A percentile compares a stretch with the other conserved stretches of the same genome.
phyloP scores from a whole-genome alignment of 2,329 filamentous ascomycete species.

The Raffaelea ambrosiae region DNA sequence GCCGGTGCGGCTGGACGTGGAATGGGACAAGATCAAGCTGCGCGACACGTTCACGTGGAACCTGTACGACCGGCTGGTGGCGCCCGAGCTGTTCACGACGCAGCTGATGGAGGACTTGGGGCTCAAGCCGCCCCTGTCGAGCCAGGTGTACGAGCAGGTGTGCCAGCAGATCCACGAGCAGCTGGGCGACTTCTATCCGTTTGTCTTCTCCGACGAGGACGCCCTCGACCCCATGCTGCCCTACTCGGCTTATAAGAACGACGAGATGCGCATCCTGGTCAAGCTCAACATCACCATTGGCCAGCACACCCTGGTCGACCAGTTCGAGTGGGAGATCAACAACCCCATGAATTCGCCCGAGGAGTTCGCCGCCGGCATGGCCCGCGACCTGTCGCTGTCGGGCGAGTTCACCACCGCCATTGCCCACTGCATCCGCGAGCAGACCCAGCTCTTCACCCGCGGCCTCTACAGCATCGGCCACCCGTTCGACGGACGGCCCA shows the following conservation, averaged over 20 bases:
- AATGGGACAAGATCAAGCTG: constrained; percentile 90
- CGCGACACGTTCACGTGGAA: constrained; percentile 99
- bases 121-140: constrained; percentile 60
- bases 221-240: constrained; percentile 82
- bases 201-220: constrained; percentile 83
- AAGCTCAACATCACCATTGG: constrained; percentile 98
- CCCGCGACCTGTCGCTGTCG: constrained; percentile 78
- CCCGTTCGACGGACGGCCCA: constrained; percentile 85
- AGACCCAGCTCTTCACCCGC: constrained; percentile 87
- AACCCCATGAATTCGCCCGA: constrained; percentile 90
- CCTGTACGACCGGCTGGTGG: constrained; percentile 78
- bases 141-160: constrained; percentile 54
- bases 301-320: constrained; percentile 85
- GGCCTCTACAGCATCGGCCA: constrained; percentile 90
- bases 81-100: constrained; percentile 73
- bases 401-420: constrained; percentile 97
- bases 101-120: constrained; percentile 90
- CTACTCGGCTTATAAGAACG: constrained; percentile 93
- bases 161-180: constrained; percentile 74
- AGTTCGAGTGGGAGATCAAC: constrained; percentile 99
- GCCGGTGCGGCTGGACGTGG: constrained; percentile 83
- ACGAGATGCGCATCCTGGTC: constrained; percentile 94
- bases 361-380: constrained; percentile 86
- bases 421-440: constrained; percentile 94
- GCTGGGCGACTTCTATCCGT: constrained; percentile 86